A percentile compares a stretch with the other conserved stretches of the same genome.
These are phyloP conservation scores for Pichia insulana DNA, from an alignment of 805 yeast species.

Conservation along the genomic window DNA sequence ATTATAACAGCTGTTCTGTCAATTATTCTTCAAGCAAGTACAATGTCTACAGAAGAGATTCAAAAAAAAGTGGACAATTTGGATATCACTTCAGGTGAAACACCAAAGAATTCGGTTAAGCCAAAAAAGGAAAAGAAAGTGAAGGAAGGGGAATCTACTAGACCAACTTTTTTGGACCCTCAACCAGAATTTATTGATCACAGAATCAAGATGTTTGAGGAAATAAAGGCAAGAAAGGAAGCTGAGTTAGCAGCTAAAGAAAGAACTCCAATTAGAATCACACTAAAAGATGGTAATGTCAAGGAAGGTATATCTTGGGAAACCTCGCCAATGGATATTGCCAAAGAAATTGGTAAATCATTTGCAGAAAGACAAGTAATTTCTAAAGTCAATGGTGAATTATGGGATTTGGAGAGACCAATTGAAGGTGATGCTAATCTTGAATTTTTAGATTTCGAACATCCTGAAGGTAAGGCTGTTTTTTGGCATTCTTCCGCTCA, in stretches of 20 bases:
- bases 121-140: constrained; percentile 23
- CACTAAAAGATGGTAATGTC: constrained; percentile 77
- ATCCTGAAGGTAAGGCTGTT: constrained; percentile 90
- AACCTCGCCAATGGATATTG: constrained; percentile 82
- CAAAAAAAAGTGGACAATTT: constrained; percentile 40
- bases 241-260: constrained; percentile 57
- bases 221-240: constrained; percentile 69
- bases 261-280: constrained; percentile 56
- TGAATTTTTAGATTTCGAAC: constrained; percentile 83
- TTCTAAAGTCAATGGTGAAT: constrained; percentile 78
- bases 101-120: constrained; percentile 11
- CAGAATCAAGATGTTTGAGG: constrained; percentile 71
- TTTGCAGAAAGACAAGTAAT: constrained; percentile 85
- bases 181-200: constrained; percentile 78
- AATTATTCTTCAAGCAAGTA: too few relatives aligned
- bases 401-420: constrained; percentile 96
- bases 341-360: constrained; percentile 75
- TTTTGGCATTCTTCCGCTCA: constrained; percentile 99
- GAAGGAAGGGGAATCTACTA: constrained; percentile 28
- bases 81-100: constrained; percentile 2
- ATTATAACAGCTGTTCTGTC: too few relatives aligned
- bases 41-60: constrained; percentile 33
- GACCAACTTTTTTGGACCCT: constrained; percentile 51
- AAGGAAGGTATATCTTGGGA: constrained; percentile 81
- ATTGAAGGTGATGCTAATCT: constrained; percentile 62